Conservation (phyloP, 106 monocot genomes). For the Gastrodia elata region DNA sequence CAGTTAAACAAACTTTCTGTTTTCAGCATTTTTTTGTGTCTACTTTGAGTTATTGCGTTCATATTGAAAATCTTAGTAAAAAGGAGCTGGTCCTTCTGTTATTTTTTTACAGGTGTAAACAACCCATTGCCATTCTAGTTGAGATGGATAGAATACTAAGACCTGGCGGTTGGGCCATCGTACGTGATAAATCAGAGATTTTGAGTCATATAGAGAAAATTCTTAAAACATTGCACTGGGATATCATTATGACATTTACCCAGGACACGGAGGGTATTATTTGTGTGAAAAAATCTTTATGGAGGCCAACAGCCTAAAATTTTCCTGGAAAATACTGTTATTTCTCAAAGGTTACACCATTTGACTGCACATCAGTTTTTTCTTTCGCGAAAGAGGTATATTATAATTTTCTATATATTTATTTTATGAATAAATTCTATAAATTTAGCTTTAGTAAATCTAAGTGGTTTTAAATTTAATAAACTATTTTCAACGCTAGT, state of each 20-base stretch:
- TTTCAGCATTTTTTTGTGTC: not conserved
- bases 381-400: not conserved
- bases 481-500: no score
- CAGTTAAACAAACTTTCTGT: not conserved
- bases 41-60: not conserved
- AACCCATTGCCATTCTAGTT: constrained; percentile 70
- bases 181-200: constrained; percentile 79
- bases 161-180: constrained; percentile 88
- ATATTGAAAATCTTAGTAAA: no score
- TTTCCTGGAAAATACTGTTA: not conserved
- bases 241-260: constrained; percentile 69
- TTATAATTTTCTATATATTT: not conserved
- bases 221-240: constrained; percentile 68
- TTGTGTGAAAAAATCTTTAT: constrained; percentile 65
- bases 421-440: no score
- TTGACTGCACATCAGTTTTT: not conserved
- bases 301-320: constrained; percentile 36
- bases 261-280: constrained; percentile 76
- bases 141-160: constrained; percentile 94
- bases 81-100: not conserved
- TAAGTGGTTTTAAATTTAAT: no score
- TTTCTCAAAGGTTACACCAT: not conserved
- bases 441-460: no score
- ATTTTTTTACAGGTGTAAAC: constrained; percentile 51
- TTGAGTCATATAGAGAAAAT: constrained; percentile 61